Conservation (phyloP, 176 grass and related monocot species). For the Eleusine coracana region DNA sequence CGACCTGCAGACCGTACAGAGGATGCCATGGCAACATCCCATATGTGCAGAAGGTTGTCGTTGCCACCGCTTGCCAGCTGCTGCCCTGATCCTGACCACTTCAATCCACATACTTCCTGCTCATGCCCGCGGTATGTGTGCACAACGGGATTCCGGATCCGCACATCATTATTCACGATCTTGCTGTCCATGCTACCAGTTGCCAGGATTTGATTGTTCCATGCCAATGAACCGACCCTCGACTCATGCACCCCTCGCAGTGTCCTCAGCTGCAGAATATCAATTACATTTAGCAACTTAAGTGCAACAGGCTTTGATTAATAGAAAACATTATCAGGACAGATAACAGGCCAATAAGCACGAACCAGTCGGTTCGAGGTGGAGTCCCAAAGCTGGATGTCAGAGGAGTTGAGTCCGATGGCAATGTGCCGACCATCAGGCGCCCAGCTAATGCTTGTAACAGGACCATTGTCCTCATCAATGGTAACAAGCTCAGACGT, state of each 20-base stretch:
- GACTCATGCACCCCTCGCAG: conserved; percentile 51
- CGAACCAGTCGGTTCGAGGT: conserved; percentile 46
- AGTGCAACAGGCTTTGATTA: neutral
- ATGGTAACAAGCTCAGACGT: conserved; percentile 51
- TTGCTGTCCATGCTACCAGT: conserved; percentile 59
- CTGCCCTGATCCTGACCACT: conserved; percentile 60
- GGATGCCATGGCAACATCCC: conserved; percentile 64
- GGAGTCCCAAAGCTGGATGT: conserved; percentile 66
- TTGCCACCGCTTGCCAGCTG: conserved; percentile 65
- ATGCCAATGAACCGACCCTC: conserved; percentile 59
- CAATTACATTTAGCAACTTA: conserved; percentile 17
- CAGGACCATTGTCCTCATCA: conserved; percentile 44
- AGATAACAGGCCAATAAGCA: conserved; percentile 7
- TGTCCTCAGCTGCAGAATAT: conserved; percentile 58
- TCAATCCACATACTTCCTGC: conserved; percentile 60
- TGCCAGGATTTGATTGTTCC: conserved; percentile 55
- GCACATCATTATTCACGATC: conserved; percentile 67
- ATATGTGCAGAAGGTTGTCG: conserved; percentile 68
- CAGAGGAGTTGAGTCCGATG: conserved; percentile 60
- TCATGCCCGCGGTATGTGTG: conserved; percentile 57
- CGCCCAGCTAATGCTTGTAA: conserved; percentile 64
- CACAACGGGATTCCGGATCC: conserved; percentile 51
- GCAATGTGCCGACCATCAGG: conserved; percentile 60
- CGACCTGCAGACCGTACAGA: conserved; percentile 36
- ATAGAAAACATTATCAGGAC: conserved; percentile 10